A percentile compares a stretch with the other conserved stretches of the same genome.
phyloP scores from a whole-genome alignment of 306 rosid genomes.

The Casuarina equisetifolia region DNA sequence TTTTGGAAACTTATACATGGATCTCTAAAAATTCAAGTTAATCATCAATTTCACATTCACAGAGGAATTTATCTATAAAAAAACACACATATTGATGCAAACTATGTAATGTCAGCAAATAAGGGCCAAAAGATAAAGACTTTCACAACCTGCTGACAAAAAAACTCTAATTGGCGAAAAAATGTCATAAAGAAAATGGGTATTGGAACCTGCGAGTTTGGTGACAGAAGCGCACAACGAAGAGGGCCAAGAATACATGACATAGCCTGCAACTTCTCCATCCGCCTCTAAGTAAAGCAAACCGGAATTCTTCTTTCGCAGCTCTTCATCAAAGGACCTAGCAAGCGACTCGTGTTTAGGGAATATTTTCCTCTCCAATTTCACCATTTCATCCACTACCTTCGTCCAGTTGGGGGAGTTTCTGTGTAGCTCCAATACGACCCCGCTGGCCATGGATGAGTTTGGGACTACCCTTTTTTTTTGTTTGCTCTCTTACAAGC shows the following conservation, averaged over 20 bases:
- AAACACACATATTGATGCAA: neutral
- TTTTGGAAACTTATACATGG: neutral
- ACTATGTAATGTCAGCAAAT: neutral
- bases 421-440: slow-evolving; percentile 51
- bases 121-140: neutral
- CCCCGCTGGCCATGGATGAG: slow-evolving; percentile 39
- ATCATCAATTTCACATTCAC: neutral
- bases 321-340: slow-evolving; percentile 63
- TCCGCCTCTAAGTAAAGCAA: slow-evolving; percentile 57
- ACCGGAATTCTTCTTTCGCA: slow-evolving; percentile 67
- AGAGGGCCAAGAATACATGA: slow-evolving; percentile 87
- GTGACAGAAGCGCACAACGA: slow-evolving; percentile 73
- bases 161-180: neutral
- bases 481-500: neutral
- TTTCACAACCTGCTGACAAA: neutral
- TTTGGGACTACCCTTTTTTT: neutral
- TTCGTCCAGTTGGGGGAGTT: slow-evolving; percentile 46
- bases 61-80: neutral
- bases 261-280: slow-evolving; percentile 67
- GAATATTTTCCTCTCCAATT: slow-evolving; percentile 71
- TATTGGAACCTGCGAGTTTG: slow-evolving; percentile 76
- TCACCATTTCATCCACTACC: slow-evolving; percentile 66
- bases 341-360: slow-evolving; percentile 88
- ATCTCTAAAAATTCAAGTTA: neutral
- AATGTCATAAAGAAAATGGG: neutral